Percentiles rank a stretch among this genome's conserved stretches.
Conservation (phyloP, 176 grass and related monocot species). For the Cymbopogon citratus region DNA sequence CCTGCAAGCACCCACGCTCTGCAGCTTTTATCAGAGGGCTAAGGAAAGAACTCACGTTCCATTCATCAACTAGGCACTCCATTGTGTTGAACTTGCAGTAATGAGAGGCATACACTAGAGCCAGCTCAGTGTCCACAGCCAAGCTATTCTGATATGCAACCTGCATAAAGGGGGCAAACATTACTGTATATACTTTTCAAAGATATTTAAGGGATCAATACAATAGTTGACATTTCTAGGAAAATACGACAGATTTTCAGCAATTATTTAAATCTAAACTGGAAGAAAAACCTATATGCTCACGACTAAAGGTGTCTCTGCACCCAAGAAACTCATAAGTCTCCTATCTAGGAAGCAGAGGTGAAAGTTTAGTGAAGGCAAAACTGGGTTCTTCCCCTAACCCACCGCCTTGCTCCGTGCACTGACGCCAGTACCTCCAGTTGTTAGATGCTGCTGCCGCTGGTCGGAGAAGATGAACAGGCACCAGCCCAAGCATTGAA, state of each 20-base stretch:
- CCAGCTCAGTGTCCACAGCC: constrained; percentile 69
- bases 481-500: not conserved
- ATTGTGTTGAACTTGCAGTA: constrained; percentile 75
- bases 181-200: not conserved
- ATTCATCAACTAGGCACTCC: constrained; percentile 74
- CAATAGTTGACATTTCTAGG: not conserved
- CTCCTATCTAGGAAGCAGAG: not conserved
- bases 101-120: constrained; percentile 67
- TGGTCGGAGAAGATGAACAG: not conserved
- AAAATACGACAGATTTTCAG: not conserved
- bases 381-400: not conserved
- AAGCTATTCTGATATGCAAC: constrained; percentile 65
- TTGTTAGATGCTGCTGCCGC: not conserved
- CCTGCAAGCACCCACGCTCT: constrained; percentile 63
- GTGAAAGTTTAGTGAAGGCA: not conserved
- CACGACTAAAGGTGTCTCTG: not conserved
- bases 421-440: not conserved
- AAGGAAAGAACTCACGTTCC: constrained; percentile 64
- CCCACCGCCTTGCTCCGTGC: not conserved
- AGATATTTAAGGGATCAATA: not conserved
- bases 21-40: constrained; percentile 66
- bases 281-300: not conserved
- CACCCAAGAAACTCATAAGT: not conserved
- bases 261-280: not conserved
- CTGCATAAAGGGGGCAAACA: constrained; percentile 29